Evolutionary conservation across 176 grass and related monocot genomes (phyloP).

Genomic region (Zea luxurians): DNA sequence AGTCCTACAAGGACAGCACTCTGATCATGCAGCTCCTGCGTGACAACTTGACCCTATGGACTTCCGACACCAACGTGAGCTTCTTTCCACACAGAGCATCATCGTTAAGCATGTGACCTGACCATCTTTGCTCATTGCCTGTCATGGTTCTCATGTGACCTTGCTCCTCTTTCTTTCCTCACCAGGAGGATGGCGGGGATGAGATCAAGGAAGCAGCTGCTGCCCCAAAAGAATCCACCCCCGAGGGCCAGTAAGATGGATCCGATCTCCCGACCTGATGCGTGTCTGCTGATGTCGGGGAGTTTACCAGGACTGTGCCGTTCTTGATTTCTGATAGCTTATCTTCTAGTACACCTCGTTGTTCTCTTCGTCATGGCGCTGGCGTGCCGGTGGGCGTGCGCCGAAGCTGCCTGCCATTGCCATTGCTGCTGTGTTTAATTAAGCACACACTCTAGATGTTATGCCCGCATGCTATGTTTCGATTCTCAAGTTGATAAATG

Average conservation of each 20-base stretch:
- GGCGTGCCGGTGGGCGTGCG: slow-evolving; percentile 2
- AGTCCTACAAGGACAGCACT: slow-evolving; percentile 95
- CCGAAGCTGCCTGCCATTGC: slow-evolving; percentile 8
- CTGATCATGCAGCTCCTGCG: slow-evolving; percentile 91
- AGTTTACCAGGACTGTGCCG: neutral
- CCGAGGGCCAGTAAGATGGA: slow-evolving; percentile 51
- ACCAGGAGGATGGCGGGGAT: slow-evolving; percentile 61
- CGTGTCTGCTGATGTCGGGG: slow-evolving; percentile 21
- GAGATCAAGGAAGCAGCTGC: slow-evolving; percentile 75
- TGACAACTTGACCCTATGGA: slow-evolving; percentile 93
- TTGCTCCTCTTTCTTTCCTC: neutral
- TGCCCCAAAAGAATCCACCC: slow-evolving; percentile 49
- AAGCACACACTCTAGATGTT: slow-evolving; percentile 36
- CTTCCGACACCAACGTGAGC: slow-evolving; percentile 72
- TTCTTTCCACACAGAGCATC: neutral
- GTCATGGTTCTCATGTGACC: slow-evolving; percentile 13
- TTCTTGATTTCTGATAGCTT: slow-evolving; percentile 42
- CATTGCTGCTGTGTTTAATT: slow-evolving; percentile 42
- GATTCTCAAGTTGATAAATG: slow-evolving; percentile 46
- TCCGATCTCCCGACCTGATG: slow-evolving; percentile 23
- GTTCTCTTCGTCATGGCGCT: neutral
- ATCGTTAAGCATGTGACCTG: neutral
- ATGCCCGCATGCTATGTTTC: slow-evolving; percentile 1
- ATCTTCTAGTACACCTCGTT: slow-evolving; percentile 10
- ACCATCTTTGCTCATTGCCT: neutral